Evolutionary conservation across 352 stramenopile species (phyloP), one percentile per base, ranked within the genome.

Genomic region (Globisporangium alternatum): DNA sequence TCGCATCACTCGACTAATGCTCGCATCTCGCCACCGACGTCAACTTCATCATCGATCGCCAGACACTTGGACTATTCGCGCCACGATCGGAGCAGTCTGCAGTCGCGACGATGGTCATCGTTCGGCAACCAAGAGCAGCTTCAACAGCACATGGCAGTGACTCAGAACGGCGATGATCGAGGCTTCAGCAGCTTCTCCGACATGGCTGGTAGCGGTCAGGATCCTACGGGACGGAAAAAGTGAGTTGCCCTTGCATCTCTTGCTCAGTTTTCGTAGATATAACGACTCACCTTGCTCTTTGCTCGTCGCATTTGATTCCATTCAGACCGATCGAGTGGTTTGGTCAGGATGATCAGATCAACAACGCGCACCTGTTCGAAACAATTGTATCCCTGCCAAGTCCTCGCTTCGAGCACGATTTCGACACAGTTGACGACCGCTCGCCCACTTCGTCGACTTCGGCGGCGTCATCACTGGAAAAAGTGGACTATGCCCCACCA

Each of bases 291-390:
- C 21, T 47, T 9, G 28, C 30, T 53, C 28, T n/a, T 22, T 35
- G n/a, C 5, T 13, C 12, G 22, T 35, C 48, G 28, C 17, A 2
- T 35, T 35, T 35, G 13, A n/a, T 35, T 12, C 1, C 13, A 17
- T 39, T 17, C 5, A 75, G 67, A 41, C 69, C 63, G 6, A 56
- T 84, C 2, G 68, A 84, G 17, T 84, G 77, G 77, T 84, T 84
- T 33, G 73, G 67, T n/a, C 69, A 81, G 2, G 77, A 86, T 22
- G 76, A 82, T 28, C 77, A 86, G 57, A 83, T 86, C 66, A 77
- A 83, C 69, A 73, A 86, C 21, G 73, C 77, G 12, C 73, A 84
- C 19, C 49, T 84, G 25, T 86, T 86, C 31, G 77, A 86, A 66
- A 84, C 77, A 9, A 44, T 86, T 17, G 73, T 75, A 47, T 77